Evolutionary conservation across 1,139 yeast genomes (phyloP), one percentile per base, ranked within the genome.

Genomic region (Pichia sp.): DNA sequence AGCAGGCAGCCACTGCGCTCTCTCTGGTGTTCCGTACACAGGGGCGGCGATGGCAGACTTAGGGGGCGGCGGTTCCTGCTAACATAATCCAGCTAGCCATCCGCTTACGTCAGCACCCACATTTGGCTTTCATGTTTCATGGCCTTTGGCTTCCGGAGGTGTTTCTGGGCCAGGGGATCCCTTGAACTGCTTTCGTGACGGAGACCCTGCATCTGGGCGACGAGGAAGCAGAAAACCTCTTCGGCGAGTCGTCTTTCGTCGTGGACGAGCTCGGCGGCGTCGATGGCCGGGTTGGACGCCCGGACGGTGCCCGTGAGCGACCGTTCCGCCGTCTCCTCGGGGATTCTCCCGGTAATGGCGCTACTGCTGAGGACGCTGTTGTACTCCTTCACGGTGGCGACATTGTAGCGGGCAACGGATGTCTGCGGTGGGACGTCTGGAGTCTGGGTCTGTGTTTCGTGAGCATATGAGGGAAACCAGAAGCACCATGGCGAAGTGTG

Each of bases 51-150:
- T 34, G 38, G 38, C 38, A 34, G 38, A 34, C 38, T 12, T 20
- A 27, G 6, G 29, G 29, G 29, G 29, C 29, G 29, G 29, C 29
- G 29, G 29, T 20, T 20, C 24, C 24, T 20, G 24, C 24, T 20
- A 20, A 20, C 24, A 20, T 20, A 20, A 20, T 2, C 24, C 24
- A 20, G 24, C 24, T 20, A 20, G 24, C 24, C 29, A 34, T 34
- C 14, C 44, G 44, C 44, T 41, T 41, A 41, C 44, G 44, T 41
- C 44, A 41, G 44, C 44, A 41, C 27, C 44, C 44, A 16, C 27
- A 41, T 41, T 14, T 41, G 38, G 38, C 38, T 34, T 34, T 34
- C 38, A 34, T 34, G 31, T 45, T 29, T 17, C 48, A 16, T 45
- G 14, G 31, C 24, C n/a, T 45, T 29, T 4, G 31, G 34, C n/a